Evolutionary conservation across 108 stramenopile species (phyloP).

Genomic region (Stephanodiscus minutulus): DNA sequence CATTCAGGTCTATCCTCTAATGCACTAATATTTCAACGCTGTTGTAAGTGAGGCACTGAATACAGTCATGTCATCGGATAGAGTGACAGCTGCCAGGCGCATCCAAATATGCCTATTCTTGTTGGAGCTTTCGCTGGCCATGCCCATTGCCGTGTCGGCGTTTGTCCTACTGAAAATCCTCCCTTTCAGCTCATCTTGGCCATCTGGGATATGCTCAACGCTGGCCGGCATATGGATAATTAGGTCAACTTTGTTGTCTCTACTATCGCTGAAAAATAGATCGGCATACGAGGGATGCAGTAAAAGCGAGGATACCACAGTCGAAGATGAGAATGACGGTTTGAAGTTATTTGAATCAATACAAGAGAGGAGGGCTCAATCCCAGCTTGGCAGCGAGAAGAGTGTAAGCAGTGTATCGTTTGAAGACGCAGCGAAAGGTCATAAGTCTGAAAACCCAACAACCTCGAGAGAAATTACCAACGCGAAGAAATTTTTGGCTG

Average conservation of each 20-base stretch:
- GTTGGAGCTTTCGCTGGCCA: conserved; percentile 19
- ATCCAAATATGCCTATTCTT: conserved; percentile 27
- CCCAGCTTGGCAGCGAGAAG: conserved; percentile 7
- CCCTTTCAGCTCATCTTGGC: conserved; percentile 5
- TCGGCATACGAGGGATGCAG: background rate
- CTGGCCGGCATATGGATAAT: conserved; percentile 20
- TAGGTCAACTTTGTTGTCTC: conserved; percentile 1
- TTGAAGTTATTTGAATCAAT: conserved; percentile 18
- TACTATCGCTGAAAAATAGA: conserved; percentile 8
- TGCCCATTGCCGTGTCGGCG: conserved; percentile 3
- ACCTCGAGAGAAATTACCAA: conserved; percentile 9
- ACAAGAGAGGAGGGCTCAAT: conserved; percentile 3
- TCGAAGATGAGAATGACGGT: conserved; percentile 4
- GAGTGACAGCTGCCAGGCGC: background rate
- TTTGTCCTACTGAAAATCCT: conserved; percentile 14
- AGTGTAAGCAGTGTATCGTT: background rate
- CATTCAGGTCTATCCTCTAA: no score
- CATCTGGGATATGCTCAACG: conserved; percentile 22
- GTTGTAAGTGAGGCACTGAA: background rate
- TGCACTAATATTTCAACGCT: no score
- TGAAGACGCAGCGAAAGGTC: background rate
- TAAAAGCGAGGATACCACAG: conserved; percentile 5
- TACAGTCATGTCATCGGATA: conserved; percentile 12
- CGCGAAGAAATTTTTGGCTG: conserved; percentile 25
- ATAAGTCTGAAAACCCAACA: background rate